Evolutionary conservation across 2,329 filamentous ascomycete species (phyloP).

Genomic region (Fusarium odoratissimum): DNA sequence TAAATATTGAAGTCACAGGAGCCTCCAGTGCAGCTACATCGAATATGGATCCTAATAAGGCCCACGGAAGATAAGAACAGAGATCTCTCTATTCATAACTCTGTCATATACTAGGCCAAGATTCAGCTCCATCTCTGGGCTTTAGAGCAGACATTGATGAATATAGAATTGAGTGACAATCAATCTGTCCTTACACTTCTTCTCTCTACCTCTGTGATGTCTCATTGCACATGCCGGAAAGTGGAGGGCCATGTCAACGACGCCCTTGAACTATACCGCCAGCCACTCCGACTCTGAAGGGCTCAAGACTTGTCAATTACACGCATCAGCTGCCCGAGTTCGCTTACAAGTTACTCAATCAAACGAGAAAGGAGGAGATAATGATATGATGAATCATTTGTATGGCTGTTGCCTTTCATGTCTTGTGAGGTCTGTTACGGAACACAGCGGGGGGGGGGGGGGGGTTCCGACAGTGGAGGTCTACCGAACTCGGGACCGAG

Average conservation of each 20-base stretch:
- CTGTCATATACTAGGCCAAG: background rate
- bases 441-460: background rate
- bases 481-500: slow-evolving; percentile 10
- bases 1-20: slow-evolving; percentile 34
- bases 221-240: slow-evolving; percentile 12
- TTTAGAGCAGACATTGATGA: background rate
- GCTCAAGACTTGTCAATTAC: background rate
- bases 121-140: background rate
- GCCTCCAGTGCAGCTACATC: background rate
- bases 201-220: background rate
- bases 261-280: background rate
- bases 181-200: background rate
- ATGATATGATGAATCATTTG: background rate
- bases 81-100: background rate
- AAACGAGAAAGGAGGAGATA: too few species aligned
- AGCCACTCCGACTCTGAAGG: slow-evolving; percentile 5
- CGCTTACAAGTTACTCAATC: too few species aligned
- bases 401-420: background rate
- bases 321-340: background rate
- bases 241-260: slow-evolving; percentile 22
- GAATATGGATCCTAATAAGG: background rate
- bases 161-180: background rate
- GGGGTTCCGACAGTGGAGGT: background rate
- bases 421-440: background rate
- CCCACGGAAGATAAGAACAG: background rate